Evolutionary conservation across 805 yeast species (phyloP).

Genomic region (Teunomyces barrocoloradensis): DNA sequence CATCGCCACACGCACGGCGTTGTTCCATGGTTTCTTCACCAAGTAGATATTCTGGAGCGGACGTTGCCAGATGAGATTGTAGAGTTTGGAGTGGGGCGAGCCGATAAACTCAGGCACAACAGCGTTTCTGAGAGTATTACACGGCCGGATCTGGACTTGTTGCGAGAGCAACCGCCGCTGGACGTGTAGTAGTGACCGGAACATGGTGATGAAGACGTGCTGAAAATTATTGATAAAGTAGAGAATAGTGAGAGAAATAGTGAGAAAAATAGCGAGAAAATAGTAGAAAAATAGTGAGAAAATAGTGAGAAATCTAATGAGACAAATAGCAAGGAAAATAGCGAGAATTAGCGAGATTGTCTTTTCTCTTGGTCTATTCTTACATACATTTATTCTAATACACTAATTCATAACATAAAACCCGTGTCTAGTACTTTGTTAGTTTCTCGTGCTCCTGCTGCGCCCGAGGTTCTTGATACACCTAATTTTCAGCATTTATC

Average conservation of each 20-base stretch:
- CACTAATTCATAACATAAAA: not conserved
- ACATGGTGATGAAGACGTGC: not conserved
- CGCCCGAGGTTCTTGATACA: too few relatives aligned
- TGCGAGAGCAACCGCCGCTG: not conserved
- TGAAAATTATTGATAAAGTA: too few relatives aligned
- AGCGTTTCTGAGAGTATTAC: slow-evolving; percentile 2
- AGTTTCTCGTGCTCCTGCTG: not conserved
- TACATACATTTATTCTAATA: not conserved
- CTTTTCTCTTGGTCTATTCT: too few relatives aligned
- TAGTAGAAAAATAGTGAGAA: too few relatives aligned
- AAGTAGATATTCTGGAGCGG: slow-evolving; percentile 74
- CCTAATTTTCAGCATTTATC: not conserved
- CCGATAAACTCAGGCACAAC: slow-evolving; percentile 51
- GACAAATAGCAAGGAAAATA: too few relatives aligned
- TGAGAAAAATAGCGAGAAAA: too few relatives aligned
- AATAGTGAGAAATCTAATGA: too few relatives aligned
- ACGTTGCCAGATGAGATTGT: slow-evolving; percentile 64
- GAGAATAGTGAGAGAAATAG: too few relatives aligned
- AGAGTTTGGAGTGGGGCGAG: slow-evolving; percentile 58
- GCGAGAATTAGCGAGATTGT: too few relatives aligned
- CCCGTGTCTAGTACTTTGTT: too few relatives aligned
- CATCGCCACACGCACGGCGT: slow-evolving; percentile 62
- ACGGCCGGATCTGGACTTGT: not conserved
- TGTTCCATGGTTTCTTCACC: slow-evolving; percentile 83
- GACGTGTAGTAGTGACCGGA: slow-evolving; percentile 3